A percentile compares a stretch with the other conserved stretches of the same genome.
These are phyloP conservation scores for Didymella glomerata DNA, from an alignment of 2,329 filamentous ascomycete genomes.

Conservation along the genomic window DNA sequence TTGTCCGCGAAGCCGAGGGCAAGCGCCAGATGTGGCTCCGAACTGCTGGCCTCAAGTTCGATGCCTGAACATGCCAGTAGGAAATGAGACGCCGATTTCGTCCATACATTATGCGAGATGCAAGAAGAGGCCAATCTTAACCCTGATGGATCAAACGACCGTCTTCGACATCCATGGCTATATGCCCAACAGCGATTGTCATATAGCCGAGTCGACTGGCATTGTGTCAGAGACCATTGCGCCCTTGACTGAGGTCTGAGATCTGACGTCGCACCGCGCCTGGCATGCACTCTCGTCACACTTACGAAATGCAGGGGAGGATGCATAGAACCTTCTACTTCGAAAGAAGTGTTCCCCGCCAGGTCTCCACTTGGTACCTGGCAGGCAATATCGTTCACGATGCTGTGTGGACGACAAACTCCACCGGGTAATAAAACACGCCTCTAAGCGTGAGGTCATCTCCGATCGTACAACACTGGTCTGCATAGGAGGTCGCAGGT, in stretches of 20 bases:
- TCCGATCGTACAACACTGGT: background rate
- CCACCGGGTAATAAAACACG: slow-evolving; percentile 16
- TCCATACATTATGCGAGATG: background rate
- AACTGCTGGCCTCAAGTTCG: slow-evolving; percentile 51
- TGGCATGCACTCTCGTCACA: background rate
- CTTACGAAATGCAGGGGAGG: slow-evolving; percentile 1
- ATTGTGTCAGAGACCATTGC: background rate
- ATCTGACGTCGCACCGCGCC: background rate
- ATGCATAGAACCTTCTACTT: slow-evolving; percentile 11
- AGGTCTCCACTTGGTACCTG: slow-evolving; percentile 1
- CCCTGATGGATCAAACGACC: background rate
- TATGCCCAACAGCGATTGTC: background rate
- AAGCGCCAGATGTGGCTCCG: slow-evolving; percentile 69
- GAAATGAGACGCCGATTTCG: background rate
- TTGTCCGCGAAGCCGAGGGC: slow-evolving; percentile 78
- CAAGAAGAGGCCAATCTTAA: background rate
- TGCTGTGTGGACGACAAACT: background rate
- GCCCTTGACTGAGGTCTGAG: background rate
- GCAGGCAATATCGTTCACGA: slow-evolving; percentile 3
- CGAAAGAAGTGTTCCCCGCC: background rate
- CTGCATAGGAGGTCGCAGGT: background rate
- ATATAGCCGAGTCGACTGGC: slow-evolving; percentile 4
- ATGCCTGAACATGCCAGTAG: slow-evolving; percentile 37
- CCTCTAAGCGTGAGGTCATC: background rate
- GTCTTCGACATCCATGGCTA: background rate